Conservation (phyloP, 306 rosid genomes). For the Fragaria ananassa region DNA sequence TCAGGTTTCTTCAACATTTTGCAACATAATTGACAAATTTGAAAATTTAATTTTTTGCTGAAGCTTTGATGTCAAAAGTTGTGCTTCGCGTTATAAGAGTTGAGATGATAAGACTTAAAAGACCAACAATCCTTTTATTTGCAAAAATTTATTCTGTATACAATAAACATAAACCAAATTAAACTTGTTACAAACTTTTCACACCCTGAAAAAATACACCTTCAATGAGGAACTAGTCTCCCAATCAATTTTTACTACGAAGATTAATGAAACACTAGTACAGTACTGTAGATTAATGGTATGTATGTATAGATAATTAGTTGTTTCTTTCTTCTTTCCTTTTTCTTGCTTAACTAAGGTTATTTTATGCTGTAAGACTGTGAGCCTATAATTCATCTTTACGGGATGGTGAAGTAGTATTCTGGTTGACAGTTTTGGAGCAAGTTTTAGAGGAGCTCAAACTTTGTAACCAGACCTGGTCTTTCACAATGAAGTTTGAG, state of each 20-base stretch:
- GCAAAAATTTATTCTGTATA: too few species aligned
- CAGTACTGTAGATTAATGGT: too few species aligned
- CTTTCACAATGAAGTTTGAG: slow-evolving; percentile 40
- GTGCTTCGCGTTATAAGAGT: too few species aligned
- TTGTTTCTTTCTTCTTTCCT: background rate
- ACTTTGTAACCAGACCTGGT: slow-evolving; percentile 47
- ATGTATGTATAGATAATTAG: too few species aligned
- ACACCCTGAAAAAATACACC: too few species aligned
- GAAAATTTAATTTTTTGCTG: too few species aligned
- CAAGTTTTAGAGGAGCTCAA: slow-evolving; percentile 31
- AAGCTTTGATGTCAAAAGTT: too few species aligned
- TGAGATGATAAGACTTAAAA: background rate
- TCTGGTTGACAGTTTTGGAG: background rate
- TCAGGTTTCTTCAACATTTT: too few species aligned
- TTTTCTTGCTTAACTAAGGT: background rate
- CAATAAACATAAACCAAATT: too few species aligned
- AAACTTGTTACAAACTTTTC: too few species aligned
- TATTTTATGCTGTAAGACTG: background rate
- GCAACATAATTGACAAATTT: too few species aligned
- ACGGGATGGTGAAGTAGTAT: background rate
- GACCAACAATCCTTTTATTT: background rate
- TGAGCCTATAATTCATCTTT: slow-evolving; percentile 7
- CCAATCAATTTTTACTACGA: background rate
- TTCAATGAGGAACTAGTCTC: too few species aligned
- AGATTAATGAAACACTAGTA: background rate